Base-by-base conservation (phyloP, 208 protist genomes). In the Trypanosomatidae sp. region DNA sequence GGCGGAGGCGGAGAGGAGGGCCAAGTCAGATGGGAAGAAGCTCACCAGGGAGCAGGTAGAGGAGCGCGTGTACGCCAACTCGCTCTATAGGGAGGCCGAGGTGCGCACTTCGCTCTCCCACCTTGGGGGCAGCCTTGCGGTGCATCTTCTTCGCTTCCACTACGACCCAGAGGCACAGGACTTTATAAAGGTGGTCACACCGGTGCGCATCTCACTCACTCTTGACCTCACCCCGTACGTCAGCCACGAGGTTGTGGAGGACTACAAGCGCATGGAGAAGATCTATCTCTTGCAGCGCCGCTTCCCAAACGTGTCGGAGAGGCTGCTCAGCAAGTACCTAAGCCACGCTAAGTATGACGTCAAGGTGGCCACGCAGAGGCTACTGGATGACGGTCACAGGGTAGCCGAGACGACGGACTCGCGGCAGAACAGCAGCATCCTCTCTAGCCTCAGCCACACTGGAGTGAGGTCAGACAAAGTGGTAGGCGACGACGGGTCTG, bases 81-180 rank as follows among this genome's bases (percentile, higher is more conserved):
- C 86, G 65, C 47, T 96, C 12, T 96, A 96, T 65, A 73, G 75
- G n/a, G 88, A 95, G 46, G 92, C 92, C 4, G 77, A 83, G 58
- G 87, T 95, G 47, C 65, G 71, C 67, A 90, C 82, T 3, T 82
- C 59, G 44, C 84, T 96, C 25, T 87, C 85, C 13, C 76, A 75
- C 8, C 74, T 96, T 9, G 90, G 90, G 49, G 90, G 83, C 22
- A 90, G 84, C 56, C 66, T 96, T 7, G 92, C 84, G 19, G 53
- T 96, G 15, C 90, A 96, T 70, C 72, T 96, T 22, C 79, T 96
- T 43, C 89, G 92, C 59, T 96, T 96, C 75, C 88, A 94, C 49
- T 93, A 82, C 72, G 81, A 93, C 46, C 41, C 74, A 3, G 67
- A 72, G 9, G 65, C 67, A 15, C 76, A 84, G 46, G 77, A 85